Conservation (phyloP, 306 rosid genomes). For the Citrullus colocynthis region DNA sequence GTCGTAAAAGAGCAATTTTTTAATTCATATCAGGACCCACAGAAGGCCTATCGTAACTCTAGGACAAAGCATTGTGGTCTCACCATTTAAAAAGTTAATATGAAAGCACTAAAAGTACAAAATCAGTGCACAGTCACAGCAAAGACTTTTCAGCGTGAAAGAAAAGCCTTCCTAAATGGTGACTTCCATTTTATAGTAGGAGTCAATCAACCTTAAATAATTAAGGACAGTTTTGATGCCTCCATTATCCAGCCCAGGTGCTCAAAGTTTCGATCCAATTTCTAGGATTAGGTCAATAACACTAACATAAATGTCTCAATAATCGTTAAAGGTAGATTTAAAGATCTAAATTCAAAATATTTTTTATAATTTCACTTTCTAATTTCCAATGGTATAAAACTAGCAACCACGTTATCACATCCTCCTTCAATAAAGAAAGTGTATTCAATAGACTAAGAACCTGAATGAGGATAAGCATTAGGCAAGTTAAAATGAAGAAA, state of each 20-base stretch:
- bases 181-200: neutral
- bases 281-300: neutral
- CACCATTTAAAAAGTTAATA: neutral
- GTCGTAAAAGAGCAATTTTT: neutral
- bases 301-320: neutral
- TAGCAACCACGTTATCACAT: too few species aligned
- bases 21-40: neutral
- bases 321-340: neutral
- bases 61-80: conserved; percentile 2
- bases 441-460: neutral
- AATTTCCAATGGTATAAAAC: neutral
- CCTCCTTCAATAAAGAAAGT: neutral
- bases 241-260: neutral
- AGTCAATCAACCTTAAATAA: neutral
- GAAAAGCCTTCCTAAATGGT: neutral
- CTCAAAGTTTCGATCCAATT: neutral
- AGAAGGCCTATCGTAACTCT: neutral
- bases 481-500: neutral
- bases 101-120: neutral
- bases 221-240: neutral
- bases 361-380: neutral
- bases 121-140: neutral
- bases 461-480: neutral
- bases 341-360: neutral
- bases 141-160: neutral